These are phyloP conservation scores for Lactifluus echinatus DNA, from an alignment of 768 basidiomycete genomes.

Conservation along the genomic window DNA sequence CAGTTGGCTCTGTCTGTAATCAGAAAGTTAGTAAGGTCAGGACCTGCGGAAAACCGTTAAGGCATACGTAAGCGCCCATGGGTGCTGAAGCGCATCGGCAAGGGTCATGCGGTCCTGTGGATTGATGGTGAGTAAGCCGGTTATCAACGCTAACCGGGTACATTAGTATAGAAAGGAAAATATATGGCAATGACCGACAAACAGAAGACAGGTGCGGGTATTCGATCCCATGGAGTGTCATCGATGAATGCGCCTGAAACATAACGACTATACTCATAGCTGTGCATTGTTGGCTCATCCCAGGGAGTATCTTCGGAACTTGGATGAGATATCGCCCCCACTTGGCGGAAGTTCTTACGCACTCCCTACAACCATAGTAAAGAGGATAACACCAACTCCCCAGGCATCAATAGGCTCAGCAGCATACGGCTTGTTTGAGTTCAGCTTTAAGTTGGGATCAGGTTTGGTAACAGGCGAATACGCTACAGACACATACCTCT, in stretches of 20 bases:
- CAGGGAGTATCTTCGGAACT: conserved; percentile 80
- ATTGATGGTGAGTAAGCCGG: conserved; percentile 64
- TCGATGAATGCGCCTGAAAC: conserved; percentile 62
- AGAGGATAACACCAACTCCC: conserved; percentile 93
- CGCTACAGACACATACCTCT: conserved; percentile 46
- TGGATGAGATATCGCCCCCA: neutral
- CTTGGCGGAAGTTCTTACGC: conserved; percentile 26
- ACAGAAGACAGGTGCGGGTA: conserved; percentile 45
- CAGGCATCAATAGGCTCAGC: conserved; percentile 95
- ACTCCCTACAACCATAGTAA: conserved; percentile 88
- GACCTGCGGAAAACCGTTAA: no score
- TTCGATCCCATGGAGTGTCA: conserved; percentile 71
- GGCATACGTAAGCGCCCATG: conserved; percentile 63
- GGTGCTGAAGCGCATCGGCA: conserved; percentile 45
- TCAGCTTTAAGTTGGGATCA: conserved; percentile 41
- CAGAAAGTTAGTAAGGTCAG: neutral
- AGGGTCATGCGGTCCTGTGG: conserved; percentile 61
- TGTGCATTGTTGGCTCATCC: conserved; percentile 83
- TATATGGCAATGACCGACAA: conserved; percentile 37
- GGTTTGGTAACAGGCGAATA: neutral
- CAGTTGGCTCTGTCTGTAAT: conserved; percentile 59
- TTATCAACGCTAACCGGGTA: conserved; percentile 57
- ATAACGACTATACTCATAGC: conserved; percentile 75
- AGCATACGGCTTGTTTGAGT: conserved; percentile 55
- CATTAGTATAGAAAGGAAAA: neutral